phyloP scores from a whole-genome alignment of 305 asterid genomes.

The Withania somnifera region DNA sequence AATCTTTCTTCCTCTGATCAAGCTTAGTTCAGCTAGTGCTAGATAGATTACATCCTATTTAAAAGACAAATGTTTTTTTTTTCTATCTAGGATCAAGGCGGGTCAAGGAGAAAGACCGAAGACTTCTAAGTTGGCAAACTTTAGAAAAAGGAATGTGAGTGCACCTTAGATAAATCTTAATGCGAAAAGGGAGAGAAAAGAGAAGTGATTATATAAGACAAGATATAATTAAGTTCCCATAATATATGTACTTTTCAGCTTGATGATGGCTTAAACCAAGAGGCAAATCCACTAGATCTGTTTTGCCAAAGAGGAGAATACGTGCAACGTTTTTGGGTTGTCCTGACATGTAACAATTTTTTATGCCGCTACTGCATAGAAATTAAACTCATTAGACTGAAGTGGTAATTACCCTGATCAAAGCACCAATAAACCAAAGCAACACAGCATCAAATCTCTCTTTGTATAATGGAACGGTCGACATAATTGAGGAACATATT shows the following conservation, averaged over 20 bases:
- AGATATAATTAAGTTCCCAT: neutral
- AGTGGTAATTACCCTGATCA: neutral
- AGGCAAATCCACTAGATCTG: neutral
- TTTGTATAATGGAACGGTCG: constrained; percentile 8
- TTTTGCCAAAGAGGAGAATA: neutral
- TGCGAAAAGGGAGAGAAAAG: neutral
- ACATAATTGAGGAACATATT: constrained; percentile 37
- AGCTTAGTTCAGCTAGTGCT: too few species aligned
- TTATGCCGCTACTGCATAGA: neutral
- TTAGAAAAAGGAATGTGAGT: neutral
- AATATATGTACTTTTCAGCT: neutral
- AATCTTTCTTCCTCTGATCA: too few species aligned
- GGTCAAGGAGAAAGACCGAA: neutral
- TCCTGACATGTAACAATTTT: neutral
- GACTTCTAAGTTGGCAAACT: neutral
- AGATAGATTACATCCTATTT: too few species aligned
- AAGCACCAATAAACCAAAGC: neutral
- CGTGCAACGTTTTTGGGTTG: too few species aligned
- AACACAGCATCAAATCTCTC: constrained; percentile 7
- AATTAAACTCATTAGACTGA: neutral
- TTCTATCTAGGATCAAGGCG: too few species aligned
- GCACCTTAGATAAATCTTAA: neutral
- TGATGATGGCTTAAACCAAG: neutral
- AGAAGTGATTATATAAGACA: neutral
- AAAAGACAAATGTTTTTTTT: too few species aligned